Percentiles rank a stretch among this genome's conserved stretches.
Evolutionary conservation across 805 yeast genomes (phyloP).

Genomic region (Candida gorgasii): DNA sequence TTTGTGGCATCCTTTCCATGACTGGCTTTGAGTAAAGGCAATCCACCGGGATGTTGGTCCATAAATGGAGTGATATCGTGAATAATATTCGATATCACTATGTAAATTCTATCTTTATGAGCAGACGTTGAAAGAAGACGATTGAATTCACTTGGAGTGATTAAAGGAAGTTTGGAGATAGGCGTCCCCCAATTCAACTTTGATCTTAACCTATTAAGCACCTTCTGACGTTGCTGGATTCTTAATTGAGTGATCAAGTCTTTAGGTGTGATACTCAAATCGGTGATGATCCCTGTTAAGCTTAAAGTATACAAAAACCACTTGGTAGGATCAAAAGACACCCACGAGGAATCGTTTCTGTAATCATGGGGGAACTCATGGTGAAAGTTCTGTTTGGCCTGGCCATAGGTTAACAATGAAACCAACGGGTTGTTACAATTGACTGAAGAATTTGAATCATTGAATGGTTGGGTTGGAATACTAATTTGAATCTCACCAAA

Average conservation of each 20-base stretch:
- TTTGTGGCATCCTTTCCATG: slow-evolving; percentile 93
- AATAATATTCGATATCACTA: slow-evolving; percentile 85
- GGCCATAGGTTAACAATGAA: slow-evolving; percentile 77
- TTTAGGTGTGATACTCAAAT: slow-evolving; percentile 64
- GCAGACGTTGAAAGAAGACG: slow-evolving; percentile 35
- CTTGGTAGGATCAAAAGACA: slow-evolving; percentile 86
- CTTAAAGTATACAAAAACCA: slow-evolving; percentile 59
- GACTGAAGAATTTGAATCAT: slow-evolving; percentile 66
- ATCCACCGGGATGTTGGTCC: slow-evolving; percentile 93
- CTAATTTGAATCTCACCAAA: slow-evolving; percentile 58
- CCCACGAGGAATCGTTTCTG: slow-evolving; percentile 69
- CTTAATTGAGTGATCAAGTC: slow-evolving; percentile 61
- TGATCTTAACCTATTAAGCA: slow-evolving; percentile 73
- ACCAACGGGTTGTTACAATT: slow-evolving; percentile 59
- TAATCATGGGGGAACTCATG: slow-evolving; percentile 94
- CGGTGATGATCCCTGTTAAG: slow-evolving; percentile 57
- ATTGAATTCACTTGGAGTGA: slow-evolving; percentile 48
- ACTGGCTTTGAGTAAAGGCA: slow-evolving; percentile 72
- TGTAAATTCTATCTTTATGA: slow-evolving; percentile 56
- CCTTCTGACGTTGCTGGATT: slow-evolving; percentile 71
- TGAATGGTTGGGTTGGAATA: slow-evolving; percentile 54
- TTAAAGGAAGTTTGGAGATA: slow-evolving; percentile 77
- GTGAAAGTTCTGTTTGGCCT: slow-evolving; percentile 90
- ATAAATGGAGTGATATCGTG: slow-evolving; percentile 92
- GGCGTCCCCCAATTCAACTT: slow-evolving; percentile 94